phyloP scores from a whole-genome alignment of 1,284 basidiomycete species.

The Coniophora puteana region DNA sequence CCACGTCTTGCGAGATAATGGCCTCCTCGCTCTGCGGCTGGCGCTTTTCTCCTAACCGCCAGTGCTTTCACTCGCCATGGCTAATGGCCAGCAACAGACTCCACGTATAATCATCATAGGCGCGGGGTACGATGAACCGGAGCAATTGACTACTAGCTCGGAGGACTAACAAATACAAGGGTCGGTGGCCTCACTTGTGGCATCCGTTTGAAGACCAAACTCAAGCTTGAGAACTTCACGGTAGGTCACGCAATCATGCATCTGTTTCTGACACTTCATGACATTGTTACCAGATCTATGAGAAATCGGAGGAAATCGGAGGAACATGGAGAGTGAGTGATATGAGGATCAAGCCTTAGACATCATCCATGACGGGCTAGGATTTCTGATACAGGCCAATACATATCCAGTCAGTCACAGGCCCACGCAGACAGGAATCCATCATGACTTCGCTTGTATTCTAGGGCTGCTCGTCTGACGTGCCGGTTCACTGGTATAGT shows the following conservation, averaged over 20 bases:
- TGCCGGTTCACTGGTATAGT: conserved; percentile 30
- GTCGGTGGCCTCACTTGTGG: conserved; percentile 21
- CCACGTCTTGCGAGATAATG: too few species aligned
- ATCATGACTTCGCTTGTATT: conserved; percentile 5
- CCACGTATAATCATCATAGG: conserved; percentile 22
- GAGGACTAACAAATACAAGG: too few species aligned
- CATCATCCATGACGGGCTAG: conserved; percentile 4
- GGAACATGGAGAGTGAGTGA: conserved; percentile 24
- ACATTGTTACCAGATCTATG: conserved; percentile 16
- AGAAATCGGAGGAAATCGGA: conserved; percentile 20
- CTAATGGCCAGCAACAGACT: too few species aligned
- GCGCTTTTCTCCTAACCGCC: too few species aligned
- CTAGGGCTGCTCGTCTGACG: conserved; percentile 25
- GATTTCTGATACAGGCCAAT: conserved; percentile 17
- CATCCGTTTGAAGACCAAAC: conserved; percentile 16
- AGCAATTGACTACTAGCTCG: neutral
- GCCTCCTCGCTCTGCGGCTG: too few species aligned
- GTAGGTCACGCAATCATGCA: conserved; percentile 7
- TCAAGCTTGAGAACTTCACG: conserved; percentile 20
- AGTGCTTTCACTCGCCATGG: too few species aligned
- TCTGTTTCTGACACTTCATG: neutral
- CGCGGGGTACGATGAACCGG: conserved; percentile 19
- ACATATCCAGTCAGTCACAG: conserved; percentile 20
- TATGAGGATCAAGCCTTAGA: too few species aligned
- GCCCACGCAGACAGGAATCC: neutral